Evolutionary conservation across 2,329 filamentous ascomycete species (phyloP), one percentile per base, ranked within the genome.

Genomic region (Cercospora brassicicola): DNA sequence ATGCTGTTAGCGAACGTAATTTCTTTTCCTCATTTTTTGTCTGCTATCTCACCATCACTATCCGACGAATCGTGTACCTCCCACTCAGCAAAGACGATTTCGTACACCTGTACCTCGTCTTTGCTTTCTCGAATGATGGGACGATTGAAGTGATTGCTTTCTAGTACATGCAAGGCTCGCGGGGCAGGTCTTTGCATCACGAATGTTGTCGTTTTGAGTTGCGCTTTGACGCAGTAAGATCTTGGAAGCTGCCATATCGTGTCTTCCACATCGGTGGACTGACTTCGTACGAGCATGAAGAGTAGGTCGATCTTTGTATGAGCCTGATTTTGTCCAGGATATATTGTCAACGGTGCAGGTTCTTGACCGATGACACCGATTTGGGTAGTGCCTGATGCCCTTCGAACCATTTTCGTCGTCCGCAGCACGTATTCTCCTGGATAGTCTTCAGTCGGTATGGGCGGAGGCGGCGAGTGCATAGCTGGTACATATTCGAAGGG

Each of bases 291-390:
- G 15, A 42, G 36, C 15, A 42, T 42, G 15, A 42, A 42, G 36
- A 42, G 36, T 0, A 70, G 51, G 4, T 67, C 63, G 36, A 70
- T 42, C 30, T 61, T 59, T 1, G 64, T 67, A 18, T 39, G 59
- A 1, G 61, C 56, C 4, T 55, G 55, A 9, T 48, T 31, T 13
- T 15, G 23, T 10, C 48, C 51, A 4, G 53, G 13, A 28, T 51
- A 53, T 4, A 68, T 20, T 6, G 57, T 20, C 8, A 70, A 11
- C 1, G 68, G 60, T 2, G 55, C 15, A 3, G 68, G 68, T 39
- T 68, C 68, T 23, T 70, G 51, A n/a, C 63, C 68, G 39, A 70
- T 66, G 7, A 70, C 56, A 3, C 68, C 68, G 9, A 70, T 60
- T 23, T 23, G 30, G 7, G 33, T 28, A 8, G 30, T 23, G 18